phyloP scores from a whole-genome alignment of 2,329 filamentous ascomycete species.

The Fusarium setosum region DNA sequence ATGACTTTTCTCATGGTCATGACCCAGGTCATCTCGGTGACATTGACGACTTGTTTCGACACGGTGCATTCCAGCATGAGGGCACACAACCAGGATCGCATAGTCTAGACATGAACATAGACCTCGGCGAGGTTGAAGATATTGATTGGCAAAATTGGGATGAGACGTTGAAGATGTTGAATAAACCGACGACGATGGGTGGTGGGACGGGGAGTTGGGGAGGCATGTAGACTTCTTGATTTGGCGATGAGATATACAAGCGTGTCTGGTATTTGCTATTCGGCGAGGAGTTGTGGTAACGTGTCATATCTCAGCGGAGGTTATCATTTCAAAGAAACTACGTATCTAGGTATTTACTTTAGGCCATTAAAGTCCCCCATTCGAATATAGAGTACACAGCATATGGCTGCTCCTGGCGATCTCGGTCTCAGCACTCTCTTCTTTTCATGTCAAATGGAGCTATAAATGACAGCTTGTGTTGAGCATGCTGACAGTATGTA shows the following conservation, averaged over 20 bases:
- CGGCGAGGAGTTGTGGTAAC: neutral
- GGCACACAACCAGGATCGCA: neutral
- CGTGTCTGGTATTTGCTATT: neutral
- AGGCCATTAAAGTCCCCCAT: neutral
- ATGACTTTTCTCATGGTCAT: slow-evolving; percentile 9
- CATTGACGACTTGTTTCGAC: slow-evolving; percentile 15
- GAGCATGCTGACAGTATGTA: no score
- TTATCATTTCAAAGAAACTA: no score
- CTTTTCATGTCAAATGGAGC: no score
- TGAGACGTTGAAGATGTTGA: slow-evolving; percentile 20
- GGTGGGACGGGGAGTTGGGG: slow-evolving; percentile 29
- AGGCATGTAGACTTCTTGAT: slow-evolving; percentile 17
- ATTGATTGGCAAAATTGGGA: slow-evolving; percentile 37
- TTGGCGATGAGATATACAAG: neutral
- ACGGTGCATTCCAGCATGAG: neutral
- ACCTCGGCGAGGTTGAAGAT: slow-evolving; percentile 31
- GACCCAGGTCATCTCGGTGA: neutral
- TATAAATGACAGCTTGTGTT: no score
- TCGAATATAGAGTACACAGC: neutral
- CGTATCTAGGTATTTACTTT: no score
- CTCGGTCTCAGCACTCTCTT: no score
- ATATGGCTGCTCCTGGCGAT: no score
- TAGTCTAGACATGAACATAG: slow-evolving; percentile 22
- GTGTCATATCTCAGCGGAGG: neutral
- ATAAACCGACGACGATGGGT: neutral